Conservation (phyloP, 768 basidiomycete genomes). For the Boletus rubroflammeus region DNA sequence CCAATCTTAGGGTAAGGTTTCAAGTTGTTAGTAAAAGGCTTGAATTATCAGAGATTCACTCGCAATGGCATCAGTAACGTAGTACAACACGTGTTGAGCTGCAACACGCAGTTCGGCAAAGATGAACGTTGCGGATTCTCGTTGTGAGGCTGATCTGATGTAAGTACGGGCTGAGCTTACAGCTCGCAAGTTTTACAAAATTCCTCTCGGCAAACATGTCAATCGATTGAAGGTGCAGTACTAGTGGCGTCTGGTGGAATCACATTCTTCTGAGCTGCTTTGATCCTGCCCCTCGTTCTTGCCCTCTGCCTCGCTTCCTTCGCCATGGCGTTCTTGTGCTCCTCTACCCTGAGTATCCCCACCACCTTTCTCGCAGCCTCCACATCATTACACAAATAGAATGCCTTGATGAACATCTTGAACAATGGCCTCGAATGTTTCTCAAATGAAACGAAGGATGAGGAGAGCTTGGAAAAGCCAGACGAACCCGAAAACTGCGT, state of each 20-base stretch:
- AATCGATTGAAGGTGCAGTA: slow-evolving; percentile 6
- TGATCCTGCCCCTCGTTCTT: slow-evolving; percentile 21
- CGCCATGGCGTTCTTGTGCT: slow-evolving; percentile 3
- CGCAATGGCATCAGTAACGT: not conserved
- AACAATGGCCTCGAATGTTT: slow-evolving; percentile 66
- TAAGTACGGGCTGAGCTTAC: not conserved
- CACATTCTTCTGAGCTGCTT: slow-evolving; percentile 3
- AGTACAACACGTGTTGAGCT: not conserved
- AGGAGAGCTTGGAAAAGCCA: slow-evolving; percentile 36
- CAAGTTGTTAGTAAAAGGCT: not conserved
- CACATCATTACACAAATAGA: slow-evolving; percentile 53
- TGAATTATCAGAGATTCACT: not conserved
- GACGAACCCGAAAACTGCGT: slow-evolving; percentile 12
- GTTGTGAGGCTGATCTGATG: not conserved
- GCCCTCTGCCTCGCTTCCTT: slow-evolving; percentile 18
- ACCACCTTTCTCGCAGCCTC: slow-evolving; percentile 50
- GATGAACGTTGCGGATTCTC: not conserved
- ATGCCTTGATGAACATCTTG: slow-evolving; percentile 67
- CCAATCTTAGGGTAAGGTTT: not conserved
- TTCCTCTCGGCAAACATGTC: not conserved
- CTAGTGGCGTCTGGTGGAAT: not conserved
- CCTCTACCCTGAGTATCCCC: slow-evolving; percentile 50
- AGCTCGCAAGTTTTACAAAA: slow-evolving; percentile 1
- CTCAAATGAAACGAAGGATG: slow-evolving; percentile 48
- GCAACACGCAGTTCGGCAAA: not conserved